phyloP scores from a whole-genome alignment of 331 rosid genomes.

The Phaseolus coccineus region DNA sequence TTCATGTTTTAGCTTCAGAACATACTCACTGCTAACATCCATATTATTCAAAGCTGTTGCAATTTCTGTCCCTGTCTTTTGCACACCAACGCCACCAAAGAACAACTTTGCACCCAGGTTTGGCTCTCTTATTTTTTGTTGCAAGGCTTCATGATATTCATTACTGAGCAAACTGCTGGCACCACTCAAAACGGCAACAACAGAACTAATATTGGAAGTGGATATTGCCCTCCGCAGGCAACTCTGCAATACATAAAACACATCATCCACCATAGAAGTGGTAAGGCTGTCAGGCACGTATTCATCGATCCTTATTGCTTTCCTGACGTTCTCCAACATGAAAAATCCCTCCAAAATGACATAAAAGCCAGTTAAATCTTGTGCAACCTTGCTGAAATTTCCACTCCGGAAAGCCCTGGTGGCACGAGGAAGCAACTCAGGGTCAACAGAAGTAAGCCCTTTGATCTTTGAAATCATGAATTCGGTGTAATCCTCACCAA shows the following conservation, averaged over 20 bases:
- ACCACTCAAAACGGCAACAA: slow-evolving; percentile 87
- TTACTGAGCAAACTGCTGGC: slow-evolving; percentile 84
- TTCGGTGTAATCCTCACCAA: slow-evolving; percentile 91
- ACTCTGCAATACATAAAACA: slow-evolving; percentile 93
- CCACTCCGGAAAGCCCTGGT: slow-evolving; percentile 93
- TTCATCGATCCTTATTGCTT: slow-evolving; percentile 88
- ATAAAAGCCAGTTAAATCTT: slow-evolving; percentile 89
- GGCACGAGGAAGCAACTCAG: slow-evolving; percentile 87
- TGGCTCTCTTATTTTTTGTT: slow-evolving; percentile 83
- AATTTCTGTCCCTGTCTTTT: slow-evolving; percentile 86
- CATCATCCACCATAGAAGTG: slow-evolving; percentile 97
- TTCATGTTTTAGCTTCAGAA: slow-evolving; percentile 87
- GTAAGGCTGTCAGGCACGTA: slow-evolving; percentile 88
- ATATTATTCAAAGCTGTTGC: slow-evolving; percentile 89
- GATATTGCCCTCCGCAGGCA: slow-evolving; percentile 86
- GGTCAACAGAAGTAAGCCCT: slow-evolving; percentile 81
- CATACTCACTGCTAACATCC: slow-evolving; percentile 91
- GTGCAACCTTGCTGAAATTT: slow-evolving; percentile 82
- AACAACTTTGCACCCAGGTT: slow-evolving; percentile 94
- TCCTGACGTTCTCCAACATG: slow-evolving; percentile 97
- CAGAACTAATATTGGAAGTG: slow-evolving; percentile 89
- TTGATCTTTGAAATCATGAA: slow-evolving; percentile 88
- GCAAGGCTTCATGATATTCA: slow-evolving; percentile 91
- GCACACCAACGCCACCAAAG: slow-evolving; percentile 90
- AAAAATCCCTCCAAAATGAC: slow-evolving; percentile 92